phyloP scores from a whole-genome alignment of 768 basidiomycete genomes.

The Termitomyces sp. region DNA sequence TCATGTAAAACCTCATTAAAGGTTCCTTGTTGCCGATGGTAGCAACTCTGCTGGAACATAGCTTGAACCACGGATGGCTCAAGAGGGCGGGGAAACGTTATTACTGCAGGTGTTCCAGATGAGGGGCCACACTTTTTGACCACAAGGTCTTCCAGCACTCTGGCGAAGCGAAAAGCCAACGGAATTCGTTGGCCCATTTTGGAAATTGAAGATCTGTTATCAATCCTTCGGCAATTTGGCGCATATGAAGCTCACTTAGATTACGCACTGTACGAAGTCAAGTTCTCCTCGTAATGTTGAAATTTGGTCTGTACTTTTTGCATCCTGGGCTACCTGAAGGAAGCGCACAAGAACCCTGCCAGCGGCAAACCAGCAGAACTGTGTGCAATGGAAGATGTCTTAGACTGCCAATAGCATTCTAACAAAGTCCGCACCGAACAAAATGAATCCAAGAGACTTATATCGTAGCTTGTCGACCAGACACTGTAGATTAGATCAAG shows the following conservation, averaged over 20 bases:
- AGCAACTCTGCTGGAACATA: slow-evolving; percentile 24
- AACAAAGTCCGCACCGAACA: slow-evolving; percentile 40
- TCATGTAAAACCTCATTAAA: slow-evolving; percentile 29
- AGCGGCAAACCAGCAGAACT: slow-evolving; percentile 68
- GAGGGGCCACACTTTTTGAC: slow-evolving; percentile 29
- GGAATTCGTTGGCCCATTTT: slow-evolving; percentile 66
- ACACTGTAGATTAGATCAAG: slow-evolving; percentile 63
- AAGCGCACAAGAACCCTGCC: slow-evolving; percentile 66
- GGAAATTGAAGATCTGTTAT: slow-evolving; percentile 45
- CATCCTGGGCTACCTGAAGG: slow-evolving; percentile 56
- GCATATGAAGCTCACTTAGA: not conserved
- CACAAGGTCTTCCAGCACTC: slow-evolving; percentile 49
- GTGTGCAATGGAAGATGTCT: not conserved
- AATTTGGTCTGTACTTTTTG: slow-evolving; percentile 51
- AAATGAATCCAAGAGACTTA: slow-evolving; percentile 65
- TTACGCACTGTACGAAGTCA: slow-evolving; percentile 58
- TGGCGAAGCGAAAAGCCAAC: slow-evolving; percentile 54
- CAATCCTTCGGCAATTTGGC: not conserved
- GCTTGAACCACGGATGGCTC: slow-evolving; percentile 24
- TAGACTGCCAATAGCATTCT: not conserved
- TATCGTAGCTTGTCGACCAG: slow-evolving; percentile 67
- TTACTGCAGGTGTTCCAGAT: slow-evolving; percentile 20
- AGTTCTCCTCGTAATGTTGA: slow-evolving; percentile 55
- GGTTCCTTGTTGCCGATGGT: slow-evolving; percentile 20
- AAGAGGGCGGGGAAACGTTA: slow-evolving; percentile 28